Evolutionary conservation across 2,329 filamentous ascomycete genomes (phyloP), one percentile per base, ranked within the genome.

Genomic region (Monilinia laxa): DNA sequence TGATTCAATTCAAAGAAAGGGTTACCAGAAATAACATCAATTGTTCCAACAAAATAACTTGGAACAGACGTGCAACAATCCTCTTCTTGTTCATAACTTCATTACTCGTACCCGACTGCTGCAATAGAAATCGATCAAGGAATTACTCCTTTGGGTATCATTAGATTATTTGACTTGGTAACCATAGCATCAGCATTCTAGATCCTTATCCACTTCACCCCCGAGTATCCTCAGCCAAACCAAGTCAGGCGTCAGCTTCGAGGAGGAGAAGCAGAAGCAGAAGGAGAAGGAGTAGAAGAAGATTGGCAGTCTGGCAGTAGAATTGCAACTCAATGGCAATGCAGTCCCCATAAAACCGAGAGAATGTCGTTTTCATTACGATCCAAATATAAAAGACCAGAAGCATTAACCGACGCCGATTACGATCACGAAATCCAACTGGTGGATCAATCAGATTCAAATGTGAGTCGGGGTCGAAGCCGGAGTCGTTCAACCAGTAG

Each of bases 381-480:
- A 23, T 63, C 65, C 51, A 66, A 63, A 51, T 45, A 63, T 25
- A 62, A 66, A 49, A 66, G 86, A 73, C 83, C 80, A 49, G 75
- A 80, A 62, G 79, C 80, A 66, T 80, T 87, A 67, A 82, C 83
- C 76, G 85, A 87, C 70, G 80, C 79, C 75, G 86, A 89, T 71
- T 89, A 88, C 74, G 87, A 90, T 73, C 90, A 91, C 77, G 87
- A 88, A 76, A 93, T 93, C 74, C 79, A 76, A 71, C 84, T 93
- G 49, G 81, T 91, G 71, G 88, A 92, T 76, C 71, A 71, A 58
- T 73, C 74, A 11, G 67, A 64, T 16, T 45, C 40, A 57, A 55
- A 35, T 60, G 64, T 40, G 23, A 64, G 67, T 64, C 64, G 65
- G n/a, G 74, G 67, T 58, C 40, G 40, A 16, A 28, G 23, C 63